Conservation (phyloP, 1,139 yeast genomes). For the Geotrichum cucujoidarum region DNA sequence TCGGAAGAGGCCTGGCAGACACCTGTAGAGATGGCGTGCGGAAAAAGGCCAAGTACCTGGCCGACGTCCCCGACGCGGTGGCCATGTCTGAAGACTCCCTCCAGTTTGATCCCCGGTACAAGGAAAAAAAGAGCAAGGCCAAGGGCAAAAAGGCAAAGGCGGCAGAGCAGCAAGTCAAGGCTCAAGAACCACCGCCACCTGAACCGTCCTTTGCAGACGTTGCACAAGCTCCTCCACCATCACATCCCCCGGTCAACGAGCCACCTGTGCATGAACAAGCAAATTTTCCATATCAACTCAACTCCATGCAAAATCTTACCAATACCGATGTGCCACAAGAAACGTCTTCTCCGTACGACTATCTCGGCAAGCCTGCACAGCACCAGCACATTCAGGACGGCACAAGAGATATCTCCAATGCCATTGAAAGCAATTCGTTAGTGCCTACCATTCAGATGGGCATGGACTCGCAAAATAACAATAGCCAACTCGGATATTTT, state of each 20-base stretch:
- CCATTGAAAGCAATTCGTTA: neutral
- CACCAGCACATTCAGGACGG: neutral
- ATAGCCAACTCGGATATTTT: neutral
- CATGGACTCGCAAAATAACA: neutral
- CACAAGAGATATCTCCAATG: slow-evolving; percentile 1
- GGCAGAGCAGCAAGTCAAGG: neutral
- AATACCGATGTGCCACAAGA: neutral
- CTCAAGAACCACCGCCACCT: neutral
- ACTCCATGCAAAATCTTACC: neutral
- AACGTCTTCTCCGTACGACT: slow-evolving; percentile 7
- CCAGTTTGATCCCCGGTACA: slow-evolving; percentile 25
- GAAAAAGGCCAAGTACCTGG: slow-evolving; percentile 72
- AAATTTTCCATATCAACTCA: neutral
- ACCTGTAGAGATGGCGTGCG: slow-evolving; percentile 86
- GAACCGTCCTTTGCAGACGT: neutral
- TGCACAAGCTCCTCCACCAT: neutral
- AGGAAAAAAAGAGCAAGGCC: neutral
- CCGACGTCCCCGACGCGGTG: slow-evolving; percentile 23
- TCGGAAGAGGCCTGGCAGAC: slow-evolving; percentile 59
- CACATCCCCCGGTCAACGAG: no score
- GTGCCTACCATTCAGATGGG: neutral
- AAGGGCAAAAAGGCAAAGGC: slow-evolving; percentile 4
- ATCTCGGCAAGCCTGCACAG: neutral
- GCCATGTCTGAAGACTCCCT: slow-evolving; percentile 21
- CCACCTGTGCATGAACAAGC: no score